Conservation (phyloP, 2,329 filamentous ascomycete genomes). For the Blastomyces parvus region DNA sequence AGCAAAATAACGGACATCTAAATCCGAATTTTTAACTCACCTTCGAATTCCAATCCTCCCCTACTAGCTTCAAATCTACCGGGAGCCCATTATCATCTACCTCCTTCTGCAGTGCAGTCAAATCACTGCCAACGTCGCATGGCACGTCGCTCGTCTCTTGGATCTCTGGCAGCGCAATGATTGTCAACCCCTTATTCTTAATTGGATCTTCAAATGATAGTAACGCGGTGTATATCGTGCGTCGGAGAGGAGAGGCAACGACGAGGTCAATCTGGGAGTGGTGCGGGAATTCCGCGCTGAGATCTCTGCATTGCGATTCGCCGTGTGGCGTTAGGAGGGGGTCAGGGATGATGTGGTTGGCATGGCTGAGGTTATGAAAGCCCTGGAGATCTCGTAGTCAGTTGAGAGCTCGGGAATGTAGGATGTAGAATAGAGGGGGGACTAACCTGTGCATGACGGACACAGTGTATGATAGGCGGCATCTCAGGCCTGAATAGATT, state of each 20-base stretch:
- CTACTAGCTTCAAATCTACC: constrained; percentile 56
- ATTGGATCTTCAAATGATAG: constrained; percentile 55
- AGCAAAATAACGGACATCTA: background rate
- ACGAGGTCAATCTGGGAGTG: constrained; percentile 59
- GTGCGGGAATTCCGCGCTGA: constrained; percentile 55
- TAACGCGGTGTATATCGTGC: constrained; percentile 71
- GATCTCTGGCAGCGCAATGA: constrained; percentile 61
- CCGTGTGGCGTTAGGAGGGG: constrained; percentile 70
- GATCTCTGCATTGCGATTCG: constrained; percentile 58
- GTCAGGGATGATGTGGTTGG: constrained; percentile 65
- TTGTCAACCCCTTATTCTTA: constrained; percentile 37
- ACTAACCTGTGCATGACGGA: constrained; percentile 39
- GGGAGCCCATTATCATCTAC: constrained; percentile 46
- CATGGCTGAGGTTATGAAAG: constrained; percentile 64
- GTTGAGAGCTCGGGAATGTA: background rate
- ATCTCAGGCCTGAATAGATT: constrained; percentile 18
- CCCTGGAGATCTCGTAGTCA: constrained; percentile 44
- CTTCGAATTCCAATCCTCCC: constrained; percentile 65
- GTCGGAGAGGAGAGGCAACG: constrained; percentile 67
- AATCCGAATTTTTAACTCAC: constrained; percentile 12
- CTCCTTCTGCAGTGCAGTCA: constrained; percentile 47
- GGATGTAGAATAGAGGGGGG: background rate
- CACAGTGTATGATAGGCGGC: constrained; percentile 37
- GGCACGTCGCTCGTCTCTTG: constrained; percentile 69
- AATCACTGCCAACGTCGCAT: constrained; percentile 63